phyloP scores from a whole-genome alignment of 1,284 basidiomycete genomes.

The Agroathelia rolfsii region DNA sequence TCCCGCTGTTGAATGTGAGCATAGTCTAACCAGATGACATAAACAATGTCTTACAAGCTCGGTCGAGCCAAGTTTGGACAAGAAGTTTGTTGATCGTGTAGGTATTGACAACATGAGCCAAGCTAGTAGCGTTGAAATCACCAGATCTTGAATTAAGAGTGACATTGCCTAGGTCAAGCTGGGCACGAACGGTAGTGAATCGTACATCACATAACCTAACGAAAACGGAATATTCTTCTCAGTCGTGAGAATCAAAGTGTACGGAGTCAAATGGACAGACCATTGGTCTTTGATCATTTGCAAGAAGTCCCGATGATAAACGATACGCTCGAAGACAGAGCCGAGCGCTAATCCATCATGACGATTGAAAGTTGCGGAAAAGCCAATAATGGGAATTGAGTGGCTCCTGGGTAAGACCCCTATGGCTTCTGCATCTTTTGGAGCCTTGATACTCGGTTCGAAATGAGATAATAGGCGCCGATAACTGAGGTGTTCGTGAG shows the following conservation, averaged over 20 bases:
- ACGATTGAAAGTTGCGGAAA: slow-evolving; percentile 90
- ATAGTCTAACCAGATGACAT: slow-evolving; percentile 1
- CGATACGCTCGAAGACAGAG: slow-evolving; percentile 84
- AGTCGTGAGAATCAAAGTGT: not conserved
- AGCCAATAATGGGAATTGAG: slow-evolving; percentile 81
- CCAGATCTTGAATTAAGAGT: slow-evolving; percentile 56
- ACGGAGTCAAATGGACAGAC: slow-evolving; percentile 27
- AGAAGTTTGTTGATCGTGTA: slow-evolving; percentile 66
- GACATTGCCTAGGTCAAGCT: slow-evolving; percentile 61
- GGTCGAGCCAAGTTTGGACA: slow-evolving; percentile 74
- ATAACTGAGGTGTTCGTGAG: slow-evolving; percentile 65
- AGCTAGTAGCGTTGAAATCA: slow-evolving; percentile 70
- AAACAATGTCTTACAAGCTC: slow-evolving; percentile 62
- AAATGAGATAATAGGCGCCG: slow-evolving; percentile 72
- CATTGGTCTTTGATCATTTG: slow-evolving; percentile 93
- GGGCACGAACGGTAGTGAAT: slow-evolving; percentile 73
- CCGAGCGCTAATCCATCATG: slow-evolving; percentile 88
- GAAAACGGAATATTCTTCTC: slow-evolving; percentile 7
- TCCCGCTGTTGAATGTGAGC: slow-evolving; percentile 28
- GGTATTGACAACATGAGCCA: slow-evolving; percentile 77
- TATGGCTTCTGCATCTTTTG: slow-evolving; percentile 30
- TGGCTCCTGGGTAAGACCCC: slow-evolving; percentile 30
- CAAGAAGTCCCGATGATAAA: slow-evolving; percentile 89
- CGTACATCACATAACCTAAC: slow-evolving; percentile 76
- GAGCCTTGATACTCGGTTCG: slow-evolving; percentile 47